Percentiles rank a stretch among this genome's conserved stretches.
These are phyloP conservation scores for Parmales sp. DNA, from an alignment of 108 stramenopile species.

Conservation along the genomic window DNA sequence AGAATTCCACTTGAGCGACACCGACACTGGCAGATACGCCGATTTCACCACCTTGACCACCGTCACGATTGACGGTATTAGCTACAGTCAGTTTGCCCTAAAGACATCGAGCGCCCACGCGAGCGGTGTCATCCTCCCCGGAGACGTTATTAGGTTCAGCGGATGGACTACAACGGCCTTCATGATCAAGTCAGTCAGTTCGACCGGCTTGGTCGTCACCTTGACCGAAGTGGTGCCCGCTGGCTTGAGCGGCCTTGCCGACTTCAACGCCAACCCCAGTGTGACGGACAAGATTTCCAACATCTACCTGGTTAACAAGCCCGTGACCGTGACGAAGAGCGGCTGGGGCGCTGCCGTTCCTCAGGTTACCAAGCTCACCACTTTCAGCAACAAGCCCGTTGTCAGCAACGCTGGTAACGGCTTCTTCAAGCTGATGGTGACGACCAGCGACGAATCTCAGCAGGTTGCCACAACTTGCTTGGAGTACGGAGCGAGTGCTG, in stretches of 20 bases:
- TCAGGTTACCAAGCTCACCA: not conserved
- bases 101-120: too few species aligned
- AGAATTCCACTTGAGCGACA: not conserved
- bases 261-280: too few species aligned
- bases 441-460: constrained; percentile 15
- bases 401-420: constrained; percentile 13
- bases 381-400: not conserved
- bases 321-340: not conserved
- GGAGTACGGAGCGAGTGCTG: constrained; percentile 33
- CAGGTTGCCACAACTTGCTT: constrained; percentile 45
- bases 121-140: not conserved
- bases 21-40: not conserved
- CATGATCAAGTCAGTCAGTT: constrained; percentile 6
- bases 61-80: too few species aligned
- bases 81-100: too few species aligned
- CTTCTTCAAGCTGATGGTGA: constrained; percentile 27
- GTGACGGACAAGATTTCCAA: not conserved
- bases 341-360: constrained; percentile 10
- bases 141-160: not conserved
- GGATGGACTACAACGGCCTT: not conserved
- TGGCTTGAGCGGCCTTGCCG: not conserved
- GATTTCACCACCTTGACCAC: not conserved
- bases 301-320: not conserved
- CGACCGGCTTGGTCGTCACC: constrained; percentile 15
- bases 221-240: constrained; percentile 7